These are phyloP conservation scores for Dioscorea zingiberensis DNA, from an alignment of 106 monocot genomes.

Conservation along the genomic window DNA sequence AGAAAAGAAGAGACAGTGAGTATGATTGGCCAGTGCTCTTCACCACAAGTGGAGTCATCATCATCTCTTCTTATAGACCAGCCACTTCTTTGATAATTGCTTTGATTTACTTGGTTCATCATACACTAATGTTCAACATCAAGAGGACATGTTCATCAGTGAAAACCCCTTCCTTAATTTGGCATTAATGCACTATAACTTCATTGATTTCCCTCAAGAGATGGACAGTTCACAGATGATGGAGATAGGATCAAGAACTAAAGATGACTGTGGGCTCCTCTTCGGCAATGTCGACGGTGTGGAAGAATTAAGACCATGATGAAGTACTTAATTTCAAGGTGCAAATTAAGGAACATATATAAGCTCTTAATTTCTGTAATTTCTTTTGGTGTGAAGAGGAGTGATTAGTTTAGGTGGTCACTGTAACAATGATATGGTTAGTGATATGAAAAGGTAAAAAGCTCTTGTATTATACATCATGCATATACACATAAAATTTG, in stretches of 20 bases:
- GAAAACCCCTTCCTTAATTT: constrained; percentile 13
- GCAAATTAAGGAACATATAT: too few relatives aligned
- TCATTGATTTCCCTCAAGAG: constrained; percentile 26
- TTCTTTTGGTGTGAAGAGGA: too few relatives aligned
- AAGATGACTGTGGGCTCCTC: constrained; percentile 16
- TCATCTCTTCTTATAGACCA: constrained; percentile 3
- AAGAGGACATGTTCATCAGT: constrained; percentile 4
- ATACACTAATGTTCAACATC: constrained; percentile 3
- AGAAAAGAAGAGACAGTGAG: constrained; percentile 15
- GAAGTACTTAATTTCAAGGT: too few relatives aligned
- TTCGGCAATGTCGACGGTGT: too few relatives aligned
- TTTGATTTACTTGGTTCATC: constrained; percentile 5
- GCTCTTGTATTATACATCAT: too few relatives aligned
- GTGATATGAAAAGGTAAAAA: too few relatives aligned
- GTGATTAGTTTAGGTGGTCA: neutral
- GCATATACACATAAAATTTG: too few relatives aligned
- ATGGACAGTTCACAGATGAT: constrained; percentile 2
- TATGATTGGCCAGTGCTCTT: too few relatives aligned
- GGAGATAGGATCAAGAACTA: constrained; percentile 1
- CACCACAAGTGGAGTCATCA: too few relatives aligned
- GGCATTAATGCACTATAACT: constrained; percentile 17
- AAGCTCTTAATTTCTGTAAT: too few relatives aligned
- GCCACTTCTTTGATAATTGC: neutral
- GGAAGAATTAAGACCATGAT: constrained; percentile 1
- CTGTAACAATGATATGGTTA: too few relatives aligned